These are phyloP conservation scores for Neonectria hederae DNA, from an alignment of 2,329 filamentous ascomycete species.

Conservation along the genomic window DNA sequence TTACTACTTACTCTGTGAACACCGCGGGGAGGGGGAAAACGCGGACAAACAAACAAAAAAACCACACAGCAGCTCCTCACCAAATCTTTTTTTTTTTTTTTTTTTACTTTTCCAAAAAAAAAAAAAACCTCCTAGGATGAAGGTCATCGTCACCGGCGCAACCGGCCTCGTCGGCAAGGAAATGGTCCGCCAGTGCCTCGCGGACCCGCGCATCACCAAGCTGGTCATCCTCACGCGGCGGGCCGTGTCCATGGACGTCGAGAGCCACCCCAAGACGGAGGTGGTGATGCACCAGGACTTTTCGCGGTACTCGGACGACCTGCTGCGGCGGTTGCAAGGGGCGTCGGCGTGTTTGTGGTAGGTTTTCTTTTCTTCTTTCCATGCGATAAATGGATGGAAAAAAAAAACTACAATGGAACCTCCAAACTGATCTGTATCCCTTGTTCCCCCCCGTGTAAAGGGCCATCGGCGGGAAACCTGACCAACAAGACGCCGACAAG, in stretches of 20 bases:
- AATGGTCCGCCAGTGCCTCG: slow-evolving; percentile 62
- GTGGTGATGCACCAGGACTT: slow-evolving; percentile 64
- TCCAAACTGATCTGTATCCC: too few relatives aligned
- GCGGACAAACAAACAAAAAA: too few relatives aligned
- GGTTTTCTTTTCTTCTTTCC: slow-evolving; percentile 28
- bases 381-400: too few relatives aligned
- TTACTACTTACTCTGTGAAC: too few relatives aligned
- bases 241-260: slow-evolving; percentile 53
- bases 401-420: too few relatives aligned
- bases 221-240: slow-evolving; percentile 62
- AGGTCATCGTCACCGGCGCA: slow-evolving; percentile 66
- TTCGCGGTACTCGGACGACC: slow-evolving; percentile 55
- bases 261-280: slow-evolving; percentile 58
- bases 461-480: slow-evolving; percentile 55
- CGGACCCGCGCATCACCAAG: slow-evolving; percentile 59
- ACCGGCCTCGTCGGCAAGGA: slow-evolving; percentile 67
- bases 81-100: too few relatives aligned
- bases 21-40: too few relatives aligned
- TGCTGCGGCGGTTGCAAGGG: slow-evolving; percentile 53
- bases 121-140: slow-evolving; percentile 49
- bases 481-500: slow-evolving; percentile 59
- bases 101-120: too few relatives aligned
- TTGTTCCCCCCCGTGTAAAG: too few relatives aligned
- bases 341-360: slow-evolving; percentile 74
- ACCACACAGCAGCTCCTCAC: too few relatives aligned